Percentiles rank a stretch among this genome's conserved stretches.
phyloP scores from a whole-genome alignment of 2,329 filamentous ascomycete genomes.

The Tolypocladium cylindrosporum region DNA sequence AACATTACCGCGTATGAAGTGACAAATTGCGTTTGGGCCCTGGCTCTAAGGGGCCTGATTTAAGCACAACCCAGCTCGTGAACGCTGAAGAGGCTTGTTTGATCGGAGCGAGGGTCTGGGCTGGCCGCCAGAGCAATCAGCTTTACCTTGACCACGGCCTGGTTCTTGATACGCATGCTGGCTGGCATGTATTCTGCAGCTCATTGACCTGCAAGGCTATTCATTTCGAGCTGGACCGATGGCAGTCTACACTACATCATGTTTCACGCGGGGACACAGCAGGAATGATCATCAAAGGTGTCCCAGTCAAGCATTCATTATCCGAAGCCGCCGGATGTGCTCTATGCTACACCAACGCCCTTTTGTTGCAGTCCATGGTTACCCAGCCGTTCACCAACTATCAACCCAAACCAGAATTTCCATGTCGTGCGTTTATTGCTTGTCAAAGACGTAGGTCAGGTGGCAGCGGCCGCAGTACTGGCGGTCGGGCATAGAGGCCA shows the following conservation, averaged over 20 bases:
- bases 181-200: background rate
- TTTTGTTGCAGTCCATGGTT: slow-evolving; percentile 21
- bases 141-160: too few relatives aligned
- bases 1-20: background rate
- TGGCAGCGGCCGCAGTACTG: slow-evolving; percentile 85
- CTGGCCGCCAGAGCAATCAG: background rate
- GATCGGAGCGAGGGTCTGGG: background rate
- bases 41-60: too few relatives aligned
- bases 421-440: slow-evolving; percentile 38
- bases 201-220: background rate
- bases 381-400: slow-evolving; percentile 17
- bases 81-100: background rate
- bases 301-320: slow-evolving; percentile 25
- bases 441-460: slow-evolving; percentile 65
- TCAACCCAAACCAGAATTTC: slow-evolving; percentile 18
- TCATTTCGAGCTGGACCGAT: background rate
- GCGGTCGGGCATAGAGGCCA: slow-evolving; percentile 99
- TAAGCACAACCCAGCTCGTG: background rate
- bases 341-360: slow-evolving; percentile 34
- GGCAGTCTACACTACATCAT: background rate
- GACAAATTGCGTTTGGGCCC: background rate
- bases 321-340: slow-evolving; percentile 28
- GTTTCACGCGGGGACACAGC: slow-evolving; percentile 5
- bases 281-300: background rate
- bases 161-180: background rate